Conservation (phyloP, 768 basidiomycete species). For the Lentinula aciculospora region DNA sequence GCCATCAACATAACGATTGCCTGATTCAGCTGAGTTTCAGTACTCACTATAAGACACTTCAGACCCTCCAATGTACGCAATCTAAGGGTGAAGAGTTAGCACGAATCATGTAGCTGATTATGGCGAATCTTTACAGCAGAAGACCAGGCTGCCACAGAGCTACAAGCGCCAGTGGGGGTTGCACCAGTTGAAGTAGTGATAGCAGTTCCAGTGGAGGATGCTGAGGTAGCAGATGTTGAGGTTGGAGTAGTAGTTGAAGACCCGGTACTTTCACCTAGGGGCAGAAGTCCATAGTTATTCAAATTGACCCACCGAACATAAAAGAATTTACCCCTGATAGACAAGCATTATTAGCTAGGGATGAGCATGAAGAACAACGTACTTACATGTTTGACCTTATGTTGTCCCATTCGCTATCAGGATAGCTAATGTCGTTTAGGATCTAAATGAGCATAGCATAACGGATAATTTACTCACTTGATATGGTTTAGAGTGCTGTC, state of each 20-base stretch:
- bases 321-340: not conserved
- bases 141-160: slow-evolving; percentile 41
- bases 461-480: slow-evolving; percentile 29
- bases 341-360: not conserved
- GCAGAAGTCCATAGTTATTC: not conserved
- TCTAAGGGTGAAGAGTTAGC: slow-evolving; percentile 16
- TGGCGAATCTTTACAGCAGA: slow-evolving; percentile 25
- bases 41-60: slow-evolving; percentile 39
- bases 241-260: slow-evolving; percentile 4
- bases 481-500: slow-evolving; percentile 66
- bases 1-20: not conserved
- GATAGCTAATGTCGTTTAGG: slow-evolving; percentile 35
- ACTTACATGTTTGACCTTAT: slow-evolving; percentile 56
- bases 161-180: slow-evolving; percentile 18
- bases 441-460: not conserved
- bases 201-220: slow-evolving; percentile 16
- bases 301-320: too few relatives aligned
- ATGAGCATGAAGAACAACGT: not conserved
- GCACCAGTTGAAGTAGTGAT: slow-evolving; percentile 18
- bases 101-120: not conserved
- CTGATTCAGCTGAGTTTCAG: not conserved
- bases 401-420: slow-evolving; percentile 68
- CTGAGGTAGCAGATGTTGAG: slow-evolving; percentile 6
- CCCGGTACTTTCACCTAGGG: not conserved
- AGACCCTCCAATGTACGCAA: slow-evolving; percentile 41